phyloP scores from a whole-genome alignment of 1,284 basidiomycete genomes.

The Melampsora larici-populina region DNA sequence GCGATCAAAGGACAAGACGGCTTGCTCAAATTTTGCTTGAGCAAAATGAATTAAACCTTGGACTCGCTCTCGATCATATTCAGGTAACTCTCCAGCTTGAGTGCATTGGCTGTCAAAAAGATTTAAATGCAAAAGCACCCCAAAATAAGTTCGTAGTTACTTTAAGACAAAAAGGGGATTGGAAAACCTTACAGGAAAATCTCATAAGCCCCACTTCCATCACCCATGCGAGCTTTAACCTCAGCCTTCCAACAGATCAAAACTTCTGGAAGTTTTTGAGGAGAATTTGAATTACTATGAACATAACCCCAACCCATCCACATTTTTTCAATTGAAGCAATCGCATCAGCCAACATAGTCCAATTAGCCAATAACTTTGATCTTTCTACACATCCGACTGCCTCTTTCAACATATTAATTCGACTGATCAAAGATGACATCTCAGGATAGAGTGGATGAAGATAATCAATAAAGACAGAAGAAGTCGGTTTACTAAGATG shows the following conservation, averaged over 20 bases:
- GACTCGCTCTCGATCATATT: too few relatives aligned
- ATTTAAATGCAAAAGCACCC: too few relatives aligned
- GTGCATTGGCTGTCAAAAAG: too few relatives aligned
- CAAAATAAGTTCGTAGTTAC: too few relatives aligned
- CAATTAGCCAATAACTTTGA: neutral
- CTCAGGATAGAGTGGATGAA: neutral
- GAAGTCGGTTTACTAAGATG: neutral
- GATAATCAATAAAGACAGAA: neutral
- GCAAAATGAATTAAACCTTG: too few relatives aligned
- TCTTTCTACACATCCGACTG: neutral
- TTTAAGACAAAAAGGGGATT: too few relatives aligned
- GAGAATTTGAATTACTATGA: neutral
- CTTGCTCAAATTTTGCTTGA: too few relatives aligned
- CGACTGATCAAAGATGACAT: neutral
- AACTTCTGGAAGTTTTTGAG: slow-evolving; percentile 7
- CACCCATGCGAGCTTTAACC: slow-evolving; percentile 6
- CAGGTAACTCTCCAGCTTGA: too few relatives aligned
- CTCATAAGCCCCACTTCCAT: neutral
- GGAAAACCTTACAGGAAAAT: too few relatives aligned
- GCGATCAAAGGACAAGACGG: too few relatives aligned
- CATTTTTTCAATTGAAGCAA: neutral
- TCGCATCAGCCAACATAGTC: neutral
- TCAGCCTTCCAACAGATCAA: slow-evolving; percentile 25
- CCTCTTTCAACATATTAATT: neutral
- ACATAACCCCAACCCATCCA: slow-evolving; percentile 3